Base-by-base conservation (phyloP, 192 early-diverging fungal species). In the Coemansia sp. region DNA sequence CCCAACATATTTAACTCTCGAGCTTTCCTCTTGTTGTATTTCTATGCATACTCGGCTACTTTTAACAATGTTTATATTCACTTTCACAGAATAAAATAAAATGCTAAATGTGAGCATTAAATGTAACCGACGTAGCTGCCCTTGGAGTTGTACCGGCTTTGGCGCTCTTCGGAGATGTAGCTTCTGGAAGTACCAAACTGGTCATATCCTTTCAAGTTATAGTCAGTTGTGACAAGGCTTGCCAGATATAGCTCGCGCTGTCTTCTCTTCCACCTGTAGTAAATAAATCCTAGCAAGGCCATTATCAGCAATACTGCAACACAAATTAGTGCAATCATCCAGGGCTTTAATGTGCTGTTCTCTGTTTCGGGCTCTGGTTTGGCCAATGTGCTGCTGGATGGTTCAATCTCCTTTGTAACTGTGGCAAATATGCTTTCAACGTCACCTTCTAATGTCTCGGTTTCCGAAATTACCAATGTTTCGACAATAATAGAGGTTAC, bases 111-210 rank as follows among this genome's bases (percentile, higher is more conserved):
- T n/a, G 0, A 22, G 4, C 4, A 39, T 7, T 35, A 57, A 14
- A 23, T 57, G 32, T 57, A 57, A 9, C 56, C 56, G 3, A 21
- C 56, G 3, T 57, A 57, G 56, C 56, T 57, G 32, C 56, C 56
- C 7, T 57, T 57, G 35, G 47, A 66, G 32, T 51, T 48, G 45
- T 35, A 47, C 19, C 41, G 45, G 14, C 47, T 66, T 11, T 39
- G 56, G 14, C 27, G 21, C 29, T 55, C 53, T 55, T 55, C 53
- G 0, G 53, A n/a, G 5, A 29, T 55, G 53, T 55, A 35, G 14
- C 7, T 8, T 0, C 53, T 14, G 12, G 25, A 5, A 11, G 10
- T 32, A 14, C 15, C 12, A 29, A 32, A 55, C 5, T 11, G 5
- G 11, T 55, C 25, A 11, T 29, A 12, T 1, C 25, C 53, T 15